Evolutionary conservation across 1,139 yeast species (phyloP), one percentile per base, ranked within the genome.

Genomic region (Taphrina wiesneri): DNA sequence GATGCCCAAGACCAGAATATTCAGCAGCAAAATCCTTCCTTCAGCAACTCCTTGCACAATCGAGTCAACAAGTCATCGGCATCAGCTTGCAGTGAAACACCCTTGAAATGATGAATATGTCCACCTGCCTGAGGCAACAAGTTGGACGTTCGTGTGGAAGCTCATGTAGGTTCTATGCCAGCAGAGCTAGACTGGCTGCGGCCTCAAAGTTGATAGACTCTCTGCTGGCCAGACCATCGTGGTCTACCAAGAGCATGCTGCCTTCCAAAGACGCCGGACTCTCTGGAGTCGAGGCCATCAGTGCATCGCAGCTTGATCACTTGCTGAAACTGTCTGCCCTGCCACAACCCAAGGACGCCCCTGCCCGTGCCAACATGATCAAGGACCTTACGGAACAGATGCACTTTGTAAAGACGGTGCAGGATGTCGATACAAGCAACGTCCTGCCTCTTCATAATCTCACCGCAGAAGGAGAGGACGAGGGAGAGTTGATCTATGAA

Each of bases 391-490:
- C 71, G 25, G 74, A 73, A 53, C 79, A 77, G 71, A 72, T 77
- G 46, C 74, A 72, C 36, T 77, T 77, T 67, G 77, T 77, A 1
- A 76, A 76, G 69, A 75, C 73, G 39, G 72, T 77, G 34, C 71
- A 74, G 15, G 72, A 72, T 15, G 76, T 76, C 2, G 74, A 77
- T 47, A 76, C 79, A 1, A 67, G 67, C 1, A 74, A 73, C 5
- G 68, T 74, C 23, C 73, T 70, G 62, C 79, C 79, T 3, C 69
- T 77, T 21, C 56, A 41, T 43, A 60, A 51, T 43, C n/a, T 60
- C 2, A 52, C 56, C 26, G 64, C 57, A 4, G 32, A 30, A 30
- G 56, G 47, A 41, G 57, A 39, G 23, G 47, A n/a, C 9, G 19
- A 25, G 21, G 62, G 30, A 11, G 62, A 15, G n/a, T 34, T 59